Evolutionary conservation across 2,329 filamentous ascomycete species (phyloP), one percentile per base, ranked within the genome.

Genomic region (Plectosphaerella plurivora): DNA sequence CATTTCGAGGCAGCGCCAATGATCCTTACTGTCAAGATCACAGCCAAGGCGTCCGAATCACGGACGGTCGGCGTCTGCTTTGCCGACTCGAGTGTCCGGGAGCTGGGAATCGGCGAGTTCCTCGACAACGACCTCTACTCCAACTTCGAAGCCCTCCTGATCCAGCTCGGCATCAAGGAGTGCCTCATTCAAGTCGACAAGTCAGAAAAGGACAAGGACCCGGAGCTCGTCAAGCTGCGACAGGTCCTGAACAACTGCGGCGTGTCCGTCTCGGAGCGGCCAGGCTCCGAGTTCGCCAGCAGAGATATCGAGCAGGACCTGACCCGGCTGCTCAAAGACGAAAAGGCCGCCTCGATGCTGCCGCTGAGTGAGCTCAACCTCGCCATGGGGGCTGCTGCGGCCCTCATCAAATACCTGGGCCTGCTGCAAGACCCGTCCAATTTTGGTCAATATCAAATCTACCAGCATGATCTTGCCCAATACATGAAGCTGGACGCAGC

Each of bases 401-500:
- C 93, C 8, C 73, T 99, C 60, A 96, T 99, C 74, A 96, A 93
- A 67, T 99, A 99, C 61, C 81, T 99, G 3, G 88, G 88, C 36
- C 86, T 95, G 36, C 82, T 99, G 71, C 89, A 94, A 28, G 94
- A 99, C 66, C 76, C 89, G 1, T 91, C 89, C 52, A 99, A 99
- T 70, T 97, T 97, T 68, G 94, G 95, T 3, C 93, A 99, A 65
- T 99, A 95, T 65, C 90, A 93, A 68, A 81, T 99, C 15, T 99
- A 97, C 65, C 94, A 99, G 70, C 94, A 99, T 69, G 94, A 99
- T 65, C 74, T 99, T 45, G 87, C 92, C 2, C 92, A 99, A 63
- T 99, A 91, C 68, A 99, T 99, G 94, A 99, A 97, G 71, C 79
- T 99, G 5, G 94, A 99, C 69, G 91, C 95, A 1, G 91, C 94